phyloP scores from a whole-genome alignment of 228 moss, liverwort and hornwort species.

The Sphagnum magellanicum region DNA sequence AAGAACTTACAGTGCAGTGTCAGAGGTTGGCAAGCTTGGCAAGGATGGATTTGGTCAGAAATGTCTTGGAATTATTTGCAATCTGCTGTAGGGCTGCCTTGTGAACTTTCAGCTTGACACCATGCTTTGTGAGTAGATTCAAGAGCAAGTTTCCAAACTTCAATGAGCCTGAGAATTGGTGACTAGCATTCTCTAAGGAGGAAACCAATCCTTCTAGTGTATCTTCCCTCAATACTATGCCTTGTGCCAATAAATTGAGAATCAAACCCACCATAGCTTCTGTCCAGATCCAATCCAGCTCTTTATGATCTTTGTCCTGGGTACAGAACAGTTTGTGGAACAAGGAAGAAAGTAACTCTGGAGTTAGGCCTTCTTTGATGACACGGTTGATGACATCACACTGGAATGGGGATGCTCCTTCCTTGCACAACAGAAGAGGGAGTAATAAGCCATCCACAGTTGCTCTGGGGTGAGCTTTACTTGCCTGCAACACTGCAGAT shows the following conservation, averaged over 20 bases:
- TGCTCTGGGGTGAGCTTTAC: constrained; percentile 75
- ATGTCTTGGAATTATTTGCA: constrained; percentile 47
- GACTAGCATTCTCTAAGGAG: constrained; percentile 38
- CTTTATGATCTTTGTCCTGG: constrained; percentile 10
- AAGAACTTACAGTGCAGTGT: not conserved
- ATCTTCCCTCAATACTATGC: constrained; percentile 36
- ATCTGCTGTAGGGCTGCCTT: constrained; percentile 43
- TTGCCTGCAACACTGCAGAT: constrained; percentile 53
- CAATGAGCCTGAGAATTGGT: constrained; percentile 49
- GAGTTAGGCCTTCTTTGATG: constrained; percentile 59
- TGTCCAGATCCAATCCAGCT: constrained; percentile 43
- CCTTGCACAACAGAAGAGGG: constrained; percentile 36
- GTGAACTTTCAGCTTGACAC: constrained; percentile 28
- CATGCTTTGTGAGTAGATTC: constrained; percentile 57
- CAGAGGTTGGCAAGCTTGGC: constrained; percentile 40
- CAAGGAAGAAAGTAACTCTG: constrained; percentile 36
- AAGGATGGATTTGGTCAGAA: constrained; percentile 60
- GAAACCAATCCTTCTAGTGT: constrained; percentile 34
- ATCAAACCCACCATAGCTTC: constrained; percentile 64
- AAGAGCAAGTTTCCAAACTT: constrained; percentile 72
- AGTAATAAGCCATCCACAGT: constrained; percentile 55
- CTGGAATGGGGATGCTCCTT: constrained; percentile 35
- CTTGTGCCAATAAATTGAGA: constrained; percentile 49
- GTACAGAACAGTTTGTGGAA: constrained; percentile 45
- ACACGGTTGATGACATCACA: constrained; percentile 71